Percentiles rank a stretch among this genome's conserved stretches.
phyloP scores from a whole-genome alignment of 306 rosid genomes.

The Trifolium fragiferum region DNA sequence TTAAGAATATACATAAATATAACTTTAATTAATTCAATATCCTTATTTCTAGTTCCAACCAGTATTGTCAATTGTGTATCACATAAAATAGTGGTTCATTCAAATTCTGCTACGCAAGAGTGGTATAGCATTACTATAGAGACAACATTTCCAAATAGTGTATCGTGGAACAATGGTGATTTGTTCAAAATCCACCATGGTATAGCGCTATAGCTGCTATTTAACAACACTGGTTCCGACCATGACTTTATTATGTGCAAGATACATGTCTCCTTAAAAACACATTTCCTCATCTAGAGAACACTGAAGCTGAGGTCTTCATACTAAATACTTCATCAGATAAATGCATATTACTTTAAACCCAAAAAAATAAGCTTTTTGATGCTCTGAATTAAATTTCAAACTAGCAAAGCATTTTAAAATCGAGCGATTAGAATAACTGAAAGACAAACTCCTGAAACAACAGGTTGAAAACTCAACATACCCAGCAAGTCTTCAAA shows the following conservation, averaged over 20 bases:
- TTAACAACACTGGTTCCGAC: too few species aligned
- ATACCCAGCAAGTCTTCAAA: slow-evolving; percentile 95
- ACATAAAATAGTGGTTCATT: too few species aligned
- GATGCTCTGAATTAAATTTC: slow-evolving; percentile 10
- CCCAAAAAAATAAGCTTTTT: not conserved
- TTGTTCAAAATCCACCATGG: too few species aligned
- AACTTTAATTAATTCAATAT: not conserved
- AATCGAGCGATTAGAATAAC: slow-evolving; percentile 14
- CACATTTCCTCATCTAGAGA: slow-evolving; percentile 28
- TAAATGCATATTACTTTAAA: slow-evolving; percentile 14
- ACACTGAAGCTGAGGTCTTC: not conserved
- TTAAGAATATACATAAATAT: not conserved
- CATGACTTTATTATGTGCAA: not conserved
- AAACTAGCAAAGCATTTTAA: slow-evolving; percentile 29
- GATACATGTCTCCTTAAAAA: not conserved
- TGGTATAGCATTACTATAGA: too few species aligned
- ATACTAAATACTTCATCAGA: not conserved
- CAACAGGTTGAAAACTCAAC: slow-evolving; percentile 45
- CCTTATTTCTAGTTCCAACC: slow-evolving; percentile 13
- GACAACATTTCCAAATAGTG: too few species aligned
- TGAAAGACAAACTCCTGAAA: slow-evolving; percentile 28
- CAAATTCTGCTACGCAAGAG: too few species aligned
- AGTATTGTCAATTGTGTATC: not conserved
- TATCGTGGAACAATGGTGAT: too few species aligned
- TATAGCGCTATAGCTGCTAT: too few species aligned